Evolutionary conservation across 1,284 basidiomycete genomes (phyloP), one percentile per base, ranked within the genome.

Genomic region (Salmacisia buchloeana): DNA sequence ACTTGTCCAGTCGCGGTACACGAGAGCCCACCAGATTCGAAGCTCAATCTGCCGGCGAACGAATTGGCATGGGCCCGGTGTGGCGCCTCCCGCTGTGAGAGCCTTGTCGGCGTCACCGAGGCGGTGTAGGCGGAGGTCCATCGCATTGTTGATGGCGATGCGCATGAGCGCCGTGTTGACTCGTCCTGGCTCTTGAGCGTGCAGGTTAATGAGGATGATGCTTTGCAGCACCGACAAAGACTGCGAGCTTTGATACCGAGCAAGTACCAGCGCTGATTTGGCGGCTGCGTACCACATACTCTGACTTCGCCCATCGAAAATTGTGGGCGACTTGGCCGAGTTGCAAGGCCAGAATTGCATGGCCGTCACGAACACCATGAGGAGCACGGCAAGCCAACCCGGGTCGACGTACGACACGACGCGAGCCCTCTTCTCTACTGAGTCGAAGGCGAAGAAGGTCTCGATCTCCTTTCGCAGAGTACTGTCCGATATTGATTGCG

Each of bases 11-110:
- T 78, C 76, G n/a, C 62, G 61, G 61, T 69, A 68, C 36, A 74
- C 70, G 23, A 78, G 69, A 13, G 68, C 61, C 73, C 73, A 76
- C 76, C 76, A 78, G 49, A 78, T 70, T 12, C 76, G 70, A 58
- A 73, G 75, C 15, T 69, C 75, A 15, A 77, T 71, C 65, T 78
- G 74, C 29, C 70, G 64, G 10, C 72, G 69, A 18, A 78, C 67
- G 18, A 64, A 52, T 45, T 69, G 67, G 39, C 67, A 69, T 10
- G 67, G 62, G 10, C 49, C 49, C 3, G 34, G 18, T 18, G 27
- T 7, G 13, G 21, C 49, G 67, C 49, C 21, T 59, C 66, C 0
- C 67, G 72, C 65, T 69, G 71, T 31, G 12, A 54, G 15, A 18
- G 49, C 49, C 58, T 69, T 71, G 60, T 69, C 67, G n/a, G 64